phyloP scores from a whole-genome alignment of 2,329 filamentous ascomycete genomes.

The Coleophoma cylindrospora region DNA sequence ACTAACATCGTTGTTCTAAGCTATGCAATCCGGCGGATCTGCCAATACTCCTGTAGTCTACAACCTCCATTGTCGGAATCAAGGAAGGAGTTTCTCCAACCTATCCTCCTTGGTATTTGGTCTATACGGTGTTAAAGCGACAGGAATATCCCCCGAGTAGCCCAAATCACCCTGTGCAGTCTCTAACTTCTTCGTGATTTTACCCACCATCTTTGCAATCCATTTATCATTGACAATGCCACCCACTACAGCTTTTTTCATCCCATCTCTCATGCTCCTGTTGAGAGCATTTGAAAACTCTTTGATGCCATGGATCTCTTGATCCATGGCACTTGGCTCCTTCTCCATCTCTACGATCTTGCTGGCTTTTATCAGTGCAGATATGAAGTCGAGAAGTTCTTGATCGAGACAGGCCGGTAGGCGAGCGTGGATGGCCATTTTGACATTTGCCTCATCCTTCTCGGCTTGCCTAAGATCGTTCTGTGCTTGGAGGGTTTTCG shows the following conservation, averaged over 20 bases:
- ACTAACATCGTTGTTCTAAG: too few relatives aligned
- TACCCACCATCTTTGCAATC: conserved; percentile 49
- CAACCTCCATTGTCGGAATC: background rate
- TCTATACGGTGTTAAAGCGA: conserved; percentile 22
- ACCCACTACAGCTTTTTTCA: conserved; percentile 39
- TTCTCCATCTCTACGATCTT: conserved; percentile 50
- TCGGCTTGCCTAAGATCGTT: conserved; percentile 32
- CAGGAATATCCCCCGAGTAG: conserved; percentile 41
- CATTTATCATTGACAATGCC: conserved; percentile 47
- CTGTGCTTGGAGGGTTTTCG: conserved; percentile 34
- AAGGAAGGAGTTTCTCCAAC: conserved; percentile 19
- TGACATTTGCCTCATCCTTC: conserved; percentile 43
- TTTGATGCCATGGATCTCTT: conserved; percentile 23
- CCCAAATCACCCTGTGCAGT: conserved; percentile 43
- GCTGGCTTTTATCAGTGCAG: conserved; percentile 50
- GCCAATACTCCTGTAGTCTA: too few relatives aligned
- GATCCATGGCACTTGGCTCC: conserved; percentile 24
- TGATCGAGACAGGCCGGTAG: conserved; percentile 45
- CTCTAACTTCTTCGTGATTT: conserved; percentile 41
- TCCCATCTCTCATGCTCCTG: conserved; percentile 34
- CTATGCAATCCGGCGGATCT: too few relatives aligned
- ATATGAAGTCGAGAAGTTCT: conserved; percentile 46
- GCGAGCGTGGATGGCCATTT: conserved; percentile 39
- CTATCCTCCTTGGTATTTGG: conserved; percentile 3
- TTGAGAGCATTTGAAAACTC: conserved; percentile 24